Evolutionary conservation across 805 yeast species (phyloP).

Genomic region (Lachancea nothofagi): DNA sequence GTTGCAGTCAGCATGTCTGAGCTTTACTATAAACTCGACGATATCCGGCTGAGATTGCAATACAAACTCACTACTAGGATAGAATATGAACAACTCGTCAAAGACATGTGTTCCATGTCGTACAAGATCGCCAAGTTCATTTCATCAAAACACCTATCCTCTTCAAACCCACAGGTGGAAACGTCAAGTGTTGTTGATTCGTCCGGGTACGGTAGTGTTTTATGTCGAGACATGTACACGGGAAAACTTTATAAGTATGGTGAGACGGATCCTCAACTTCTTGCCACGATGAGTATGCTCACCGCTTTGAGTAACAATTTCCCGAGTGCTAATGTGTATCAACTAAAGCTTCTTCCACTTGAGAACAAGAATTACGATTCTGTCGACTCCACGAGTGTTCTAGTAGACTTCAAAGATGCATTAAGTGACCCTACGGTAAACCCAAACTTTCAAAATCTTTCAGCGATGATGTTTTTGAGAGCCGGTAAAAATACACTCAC

Average conservation of each 20-base stretch:
- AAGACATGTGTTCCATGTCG: constrained; percentile 47
- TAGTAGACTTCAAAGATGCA: constrained; percentile 73
- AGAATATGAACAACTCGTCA: constrained; percentile 46
- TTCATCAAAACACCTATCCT: constrained; percentile 37
- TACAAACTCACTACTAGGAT: constrained; percentile 48
- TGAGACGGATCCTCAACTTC: constrained; percentile 44
- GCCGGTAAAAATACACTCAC: constrained; percentile 59
- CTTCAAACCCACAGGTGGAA: constrained; percentile 24
- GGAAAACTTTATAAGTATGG: constrained; percentile 50
- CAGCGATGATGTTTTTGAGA: constrained; percentile 67
- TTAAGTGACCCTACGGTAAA: constrained; percentile 49
- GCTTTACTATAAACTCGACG: constrained; percentile 53
- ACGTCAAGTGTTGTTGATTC: constrained; percentile 37
- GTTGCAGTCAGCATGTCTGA: constrained; percentile 50
- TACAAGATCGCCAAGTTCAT: constrained; percentile 58
- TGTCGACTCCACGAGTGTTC: constrained; percentile 50
- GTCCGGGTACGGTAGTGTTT: constrained; percentile 61
- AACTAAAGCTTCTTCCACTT: constrained; percentile 40
- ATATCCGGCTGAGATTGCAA: constrained; percentile 48
- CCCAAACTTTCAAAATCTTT: constrained; percentile 63
- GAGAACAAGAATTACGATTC: constrained; percentile 43
- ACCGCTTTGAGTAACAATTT: constrained; percentile 69
- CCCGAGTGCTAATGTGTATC: constrained; percentile 43
- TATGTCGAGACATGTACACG: constrained; percentile 55
- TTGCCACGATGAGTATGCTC: constrained; percentile 63